Conservation (phyloP, 371 early-diverging fungal genomes). For the Mortierella sp. region DNA sequence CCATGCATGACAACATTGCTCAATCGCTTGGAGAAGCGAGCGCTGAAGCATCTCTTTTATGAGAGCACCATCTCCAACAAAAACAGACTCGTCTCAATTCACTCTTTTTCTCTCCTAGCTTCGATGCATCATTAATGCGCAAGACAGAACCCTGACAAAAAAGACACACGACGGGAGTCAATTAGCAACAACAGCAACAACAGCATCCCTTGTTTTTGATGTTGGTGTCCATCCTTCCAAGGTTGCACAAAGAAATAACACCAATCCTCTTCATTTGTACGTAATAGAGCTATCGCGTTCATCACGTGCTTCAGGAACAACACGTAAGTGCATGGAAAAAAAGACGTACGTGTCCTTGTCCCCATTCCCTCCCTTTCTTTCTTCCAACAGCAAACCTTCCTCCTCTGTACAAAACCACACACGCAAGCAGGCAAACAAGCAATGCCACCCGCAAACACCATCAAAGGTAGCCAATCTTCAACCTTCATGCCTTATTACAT, state of each 20-base stretch:
- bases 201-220: too few relatives aligned
- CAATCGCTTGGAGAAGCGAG: too few relatives aligned
- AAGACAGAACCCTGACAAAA: not conserved
- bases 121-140: constrained; percentile 1
- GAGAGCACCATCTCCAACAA: constrained; percentile 2
- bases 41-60: not conserved
- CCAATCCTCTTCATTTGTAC: too few relatives aligned
- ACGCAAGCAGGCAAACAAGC: not conserved
- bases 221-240: not conserved
- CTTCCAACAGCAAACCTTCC: not conserved
- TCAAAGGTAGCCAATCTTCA: constrained; percentile 36
- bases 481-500: not conserved
- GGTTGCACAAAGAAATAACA: constrained; percentile 1
- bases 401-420: not conserved
- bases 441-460: constrained; percentile 56
- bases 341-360: too few relatives aligned
- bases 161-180: not conserved
- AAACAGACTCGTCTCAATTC: not conserved
- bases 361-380: not conserved
- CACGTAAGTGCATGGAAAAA: not conserved
- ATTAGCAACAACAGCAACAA: too few relatives aligned
- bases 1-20: constrained; percentile 12
- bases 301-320: not conserved
- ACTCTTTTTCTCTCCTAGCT: not conserved
- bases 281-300: too few relatives aligned